Evolutionary conservation across 805 yeast species (phyloP).

Genomic region (Metschnikowia drakensbergensis): DNA sequence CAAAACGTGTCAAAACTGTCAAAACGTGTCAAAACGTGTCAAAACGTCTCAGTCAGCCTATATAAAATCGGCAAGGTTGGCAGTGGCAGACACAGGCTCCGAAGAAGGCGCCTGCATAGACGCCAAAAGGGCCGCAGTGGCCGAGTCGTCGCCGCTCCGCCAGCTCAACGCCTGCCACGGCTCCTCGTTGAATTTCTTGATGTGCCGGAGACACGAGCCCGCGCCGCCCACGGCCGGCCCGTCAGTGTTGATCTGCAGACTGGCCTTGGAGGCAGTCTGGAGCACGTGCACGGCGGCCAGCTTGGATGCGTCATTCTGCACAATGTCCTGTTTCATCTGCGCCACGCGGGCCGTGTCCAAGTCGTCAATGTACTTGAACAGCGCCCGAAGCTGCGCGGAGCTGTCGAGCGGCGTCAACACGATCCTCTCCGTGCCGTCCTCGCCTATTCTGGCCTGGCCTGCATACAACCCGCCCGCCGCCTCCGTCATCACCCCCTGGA

Average conservation of each 20-base stretch:
- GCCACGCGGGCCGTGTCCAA: conserved; percentile 43
- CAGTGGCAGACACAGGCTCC: conserved; percentile 10
- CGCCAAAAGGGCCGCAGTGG: conserved; percentile 16
- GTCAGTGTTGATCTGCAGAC: conserved; percentile 19
- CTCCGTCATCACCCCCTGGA: conserved; percentile 64
- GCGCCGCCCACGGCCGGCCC: conserved; percentile 29
- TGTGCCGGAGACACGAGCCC: conserved; percentile 39
- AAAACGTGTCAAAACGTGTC: not conserved
- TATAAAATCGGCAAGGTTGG: conserved; percentile 22
- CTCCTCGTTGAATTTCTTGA: conserved; percentile 41
- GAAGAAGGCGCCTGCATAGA: conserved; percentile 18
- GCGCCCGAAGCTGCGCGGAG: conserved; percentile 76
- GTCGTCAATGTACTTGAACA: conserved; percentile 74
- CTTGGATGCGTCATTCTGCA: conserved; percentile 16
- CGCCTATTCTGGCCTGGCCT: conserved; percentile 25
- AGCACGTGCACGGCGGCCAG: conserved; percentile 36
- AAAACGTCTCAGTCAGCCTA: not conserved
- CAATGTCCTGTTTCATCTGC: conserved; percentile 36
- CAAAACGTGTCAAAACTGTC: not conserved
- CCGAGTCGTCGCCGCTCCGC: conserved; percentile 19
- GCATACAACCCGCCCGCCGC: conserved; percentile 47
- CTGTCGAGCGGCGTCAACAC: conserved; percentile 63
- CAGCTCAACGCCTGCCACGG: conserved; percentile 35
- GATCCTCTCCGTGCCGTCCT: conserved; percentile 34
- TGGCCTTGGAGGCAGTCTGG: conserved; percentile 38